Percentiles rank a stretch among this genome's conserved stretches.
These are phyloP conservation scores for Yarrowia sp. DNA, from an alignment of 805 yeast genomes.

Conservation along the genomic window DNA sequence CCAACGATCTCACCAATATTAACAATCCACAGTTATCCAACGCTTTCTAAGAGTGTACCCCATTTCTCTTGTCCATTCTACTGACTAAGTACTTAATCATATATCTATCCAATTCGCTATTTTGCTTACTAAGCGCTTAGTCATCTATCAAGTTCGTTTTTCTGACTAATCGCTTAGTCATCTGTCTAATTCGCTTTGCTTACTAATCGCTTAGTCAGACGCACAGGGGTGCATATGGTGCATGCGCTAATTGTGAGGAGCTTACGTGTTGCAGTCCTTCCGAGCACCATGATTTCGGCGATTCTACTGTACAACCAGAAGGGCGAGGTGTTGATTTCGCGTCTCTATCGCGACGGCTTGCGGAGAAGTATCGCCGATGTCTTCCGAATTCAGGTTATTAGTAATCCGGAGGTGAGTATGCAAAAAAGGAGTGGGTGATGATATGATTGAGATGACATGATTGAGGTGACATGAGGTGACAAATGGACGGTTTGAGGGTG, in stretches of 20 bases:
- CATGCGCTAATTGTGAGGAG: slow-evolving; percentile 43
- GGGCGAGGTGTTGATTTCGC: slow-evolving; percentile 84
- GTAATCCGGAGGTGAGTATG: slow-evolving; percentile 56
- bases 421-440: background rate
- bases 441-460: background rate
- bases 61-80: too few species aligned
- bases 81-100: too few species aligned
- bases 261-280: slow-evolving; percentile 6
- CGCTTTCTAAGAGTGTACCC: too few species aligned
- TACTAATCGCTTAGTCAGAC: slow-evolving; percentile 6
- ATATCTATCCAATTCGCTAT: too few species aligned
- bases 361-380: slow-evolving; percentile 83
- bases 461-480: background rate
- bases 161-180: background rate
- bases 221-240: slow-evolving; percentile 29
- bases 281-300: slow-evolving; percentile 74
- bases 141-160: too few species aligned
- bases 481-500: too few species aligned
- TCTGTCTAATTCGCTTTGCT: background rate
- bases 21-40: too few species aligned
- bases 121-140: too few species aligned
- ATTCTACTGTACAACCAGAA: slow-evolving; percentile 76
- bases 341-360: slow-evolving; percentile 74
- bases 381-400: slow-evolving; percentile 89
- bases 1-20: too few species aligned